phyloP scores from a whole-genome alignment of 495 filamentous ascomycete genomes.

The Trichoderma virens region DNA sequence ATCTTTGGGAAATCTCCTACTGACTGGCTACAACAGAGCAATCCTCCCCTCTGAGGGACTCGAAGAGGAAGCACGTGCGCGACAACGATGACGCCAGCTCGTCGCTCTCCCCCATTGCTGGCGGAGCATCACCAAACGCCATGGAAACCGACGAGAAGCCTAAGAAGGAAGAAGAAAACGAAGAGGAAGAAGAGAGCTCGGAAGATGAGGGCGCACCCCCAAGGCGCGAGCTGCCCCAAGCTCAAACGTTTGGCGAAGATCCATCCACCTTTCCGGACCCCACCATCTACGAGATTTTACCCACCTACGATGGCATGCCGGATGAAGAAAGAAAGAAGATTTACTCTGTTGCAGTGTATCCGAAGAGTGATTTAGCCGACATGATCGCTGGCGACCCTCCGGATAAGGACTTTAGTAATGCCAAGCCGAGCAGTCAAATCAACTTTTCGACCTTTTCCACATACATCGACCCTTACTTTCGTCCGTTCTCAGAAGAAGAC shows the following conservation, averaged over 20 bases:
- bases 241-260: slow-evolving; percentile 80
- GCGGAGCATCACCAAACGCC: slow-evolving; percentile 33
- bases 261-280: slow-evolving; percentile 88
- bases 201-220: slow-evolving; percentile 71
- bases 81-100: slow-evolving; percentile 54
- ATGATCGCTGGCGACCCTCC: slow-evolving; percentile 83
- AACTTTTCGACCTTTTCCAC: slow-evolving; percentile 80
- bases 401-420: slow-evolving; percentile 89
- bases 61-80: slow-evolving; percentile 36
- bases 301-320: slow-evolving; percentile 61
- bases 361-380: slow-evolving; percentile 67
- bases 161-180: slow-evolving; percentile 40
- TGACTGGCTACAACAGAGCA: slow-evolving; percentile 26
- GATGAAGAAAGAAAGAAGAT: slow-evolving; percentile 78
- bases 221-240: slow-evolving; percentile 63
- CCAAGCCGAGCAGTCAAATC: slow-evolving; percentile 90
- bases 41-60: slow-evolving; percentile 38
- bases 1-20: no score
- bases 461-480: slow-evolving; percentile 85
- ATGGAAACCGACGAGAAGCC: slow-evolving; percentile 45
- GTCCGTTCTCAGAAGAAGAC: slow-evolving; percentile 88
- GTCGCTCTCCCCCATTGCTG: slow-evolving; percentile 53
- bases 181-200: slow-evolving; percentile 53
- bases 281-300: slow-evolving; percentile 86
- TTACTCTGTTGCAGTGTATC: slow-evolving; percentile 79